phyloP scores from a whole-genome alignment of 78 protist species.

The Andalucia godoyi region DNA sequence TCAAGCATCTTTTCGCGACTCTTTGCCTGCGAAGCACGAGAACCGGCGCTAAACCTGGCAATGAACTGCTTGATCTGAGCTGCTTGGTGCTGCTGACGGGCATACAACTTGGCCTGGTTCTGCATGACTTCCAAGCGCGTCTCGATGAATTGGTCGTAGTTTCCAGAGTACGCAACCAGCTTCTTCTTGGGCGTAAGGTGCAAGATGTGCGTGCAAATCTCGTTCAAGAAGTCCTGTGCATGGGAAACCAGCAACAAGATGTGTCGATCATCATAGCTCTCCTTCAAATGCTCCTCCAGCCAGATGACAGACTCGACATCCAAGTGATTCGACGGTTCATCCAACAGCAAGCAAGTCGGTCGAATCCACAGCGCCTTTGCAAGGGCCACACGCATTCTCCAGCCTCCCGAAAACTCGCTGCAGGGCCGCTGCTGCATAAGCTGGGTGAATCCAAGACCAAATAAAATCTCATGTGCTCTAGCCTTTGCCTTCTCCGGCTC shows the following conservation, averaged over 20 bases:
- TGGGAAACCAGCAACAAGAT: conserved; percentile 72
- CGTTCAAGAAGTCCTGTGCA: conserved; percentile 79
- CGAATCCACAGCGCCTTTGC: conserved; percentile 61
- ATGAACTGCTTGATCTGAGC: not conserved
- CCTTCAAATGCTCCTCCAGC: conserved; percentile 18
- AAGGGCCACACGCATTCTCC: conserved; percentile 71
- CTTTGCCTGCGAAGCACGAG: conserved; percentile 57
- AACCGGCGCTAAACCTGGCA: too few species aligned
- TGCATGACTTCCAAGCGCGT: conserved; percentile 42
- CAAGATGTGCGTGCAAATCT: conserved; percentile 65
- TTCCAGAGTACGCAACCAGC: conserved; percentile 64
- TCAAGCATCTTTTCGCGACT: conserved; percentile 51
- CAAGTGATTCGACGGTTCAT: conserved; percentile 91
- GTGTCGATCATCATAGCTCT: too few species aligned
- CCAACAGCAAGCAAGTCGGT: conserved; percentile 66
- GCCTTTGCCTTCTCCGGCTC: conserved; percentile 11
- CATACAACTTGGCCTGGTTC: conserved; percentile 35
- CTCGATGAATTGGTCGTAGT: conserved; percentile 61
- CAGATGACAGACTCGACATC: conserved; percentile 46
- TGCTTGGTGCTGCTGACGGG: not conserved
- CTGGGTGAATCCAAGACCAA: conserved; percentile 68
- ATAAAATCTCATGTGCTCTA: conserved; percentile 20
- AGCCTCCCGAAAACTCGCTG: conserved; percentile 68
- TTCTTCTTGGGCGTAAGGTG: conserved; percentile 32
- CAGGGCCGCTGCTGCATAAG: conserved; percentile 19